Conservation (phyloP, 257 asterid species). For the Solanum raphanifolium region DNA sequence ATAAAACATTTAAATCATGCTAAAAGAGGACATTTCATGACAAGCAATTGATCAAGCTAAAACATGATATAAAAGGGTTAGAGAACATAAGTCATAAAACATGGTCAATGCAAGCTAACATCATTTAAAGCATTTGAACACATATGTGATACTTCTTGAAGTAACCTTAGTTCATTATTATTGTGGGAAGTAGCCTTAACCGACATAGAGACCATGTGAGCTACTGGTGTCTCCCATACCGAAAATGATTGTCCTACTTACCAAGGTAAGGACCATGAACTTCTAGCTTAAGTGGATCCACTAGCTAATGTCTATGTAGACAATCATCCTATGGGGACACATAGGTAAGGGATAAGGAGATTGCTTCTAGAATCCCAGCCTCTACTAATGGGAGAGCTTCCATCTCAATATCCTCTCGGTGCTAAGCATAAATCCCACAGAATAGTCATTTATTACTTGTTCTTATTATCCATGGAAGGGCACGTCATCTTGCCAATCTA, state of each 20-base stretch:
- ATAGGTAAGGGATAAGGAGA: neutral
- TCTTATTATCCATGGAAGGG: neutral
- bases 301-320: neutral
- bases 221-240: neutral
- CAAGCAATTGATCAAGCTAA: too few species aligned
- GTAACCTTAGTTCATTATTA: neutral
- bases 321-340: neutral
- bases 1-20: neutral
- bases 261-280: neutral
- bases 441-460: neutral
- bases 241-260: neutral
- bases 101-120: neutral
- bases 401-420: neutral
- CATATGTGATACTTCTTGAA: neutral
- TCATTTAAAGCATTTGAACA: neutral
- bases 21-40: neutral
- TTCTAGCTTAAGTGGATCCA: neutral
- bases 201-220: neutral
- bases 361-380: neutral
- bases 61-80: neutral
- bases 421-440: neutral
- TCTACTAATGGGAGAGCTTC: neutral
- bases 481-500: neutral
- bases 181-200: neutral
- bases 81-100: neutral